These are phyloP conservation scores for Annulohypoxylon nitens DNA, from an alignment of 495 filamentous ascomycete genomes.

Conservation along the genomic window DNA sequence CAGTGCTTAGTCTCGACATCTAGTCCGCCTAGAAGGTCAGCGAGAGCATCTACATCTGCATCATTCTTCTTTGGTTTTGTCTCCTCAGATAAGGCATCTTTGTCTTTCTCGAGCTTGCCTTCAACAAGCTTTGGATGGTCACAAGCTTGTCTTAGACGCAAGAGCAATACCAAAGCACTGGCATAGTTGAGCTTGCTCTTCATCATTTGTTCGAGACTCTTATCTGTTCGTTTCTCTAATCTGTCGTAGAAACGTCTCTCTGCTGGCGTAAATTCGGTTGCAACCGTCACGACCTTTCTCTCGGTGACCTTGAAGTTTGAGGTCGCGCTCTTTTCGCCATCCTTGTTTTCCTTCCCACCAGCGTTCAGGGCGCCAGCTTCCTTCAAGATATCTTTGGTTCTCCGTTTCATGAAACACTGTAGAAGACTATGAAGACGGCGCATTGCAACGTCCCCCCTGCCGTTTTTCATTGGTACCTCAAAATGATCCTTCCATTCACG, in stretches of 20 bases:
- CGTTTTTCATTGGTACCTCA: slow-evolving; percentile 84
- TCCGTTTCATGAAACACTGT: slow-evolving; percentile 95
- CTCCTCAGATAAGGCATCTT: slow-evolving; percentile 81
- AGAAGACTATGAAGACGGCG: slow-evolving; percentile 83
- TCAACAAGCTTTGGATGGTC: slow-evolving; percentile 92
- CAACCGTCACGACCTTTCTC: slow-evolving; percentile 84
- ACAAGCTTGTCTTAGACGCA: slow-evolving; percentile 91
- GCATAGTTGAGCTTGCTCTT: slow-evolving; percentile 77
- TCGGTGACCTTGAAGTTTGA: slow-evolving; percentile 86
- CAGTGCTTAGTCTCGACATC: slow-evolving; percentile 86
- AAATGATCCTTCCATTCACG: slow-evolving; percentile 90
- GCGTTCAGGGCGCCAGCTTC: slow-evolving; percentile 80
- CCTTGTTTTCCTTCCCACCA: slow-evolving; percentile 68
- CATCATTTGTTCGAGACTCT: slow-evolving; percentile 90
- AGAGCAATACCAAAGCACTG: slow-evolving; percentile 83
- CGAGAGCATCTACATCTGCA: slow-evolving; percentile 78
- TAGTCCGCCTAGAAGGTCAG: slow-evolving; percentile 85
- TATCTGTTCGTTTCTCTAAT: slow-evolving; percentile 85
- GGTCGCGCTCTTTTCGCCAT: slow-evolving; percentile 60
- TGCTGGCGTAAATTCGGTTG: slow-evolving; percentile 80
- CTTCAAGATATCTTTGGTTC: slow-evolving; percentile 95
- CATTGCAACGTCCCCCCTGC: slow-evolving; percentile 89
- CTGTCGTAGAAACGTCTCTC: slow-evolving; percentile 89
- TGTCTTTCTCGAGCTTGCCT: slow-evolving; percentile 85
- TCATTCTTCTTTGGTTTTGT: slow-evolving; percentile 66